These are phyloP conservation scores for Penicillium samsonianum DNA, from an alignment of 495 filamentous ascomycete genomes.

Conservation along the genomic window DNA sequence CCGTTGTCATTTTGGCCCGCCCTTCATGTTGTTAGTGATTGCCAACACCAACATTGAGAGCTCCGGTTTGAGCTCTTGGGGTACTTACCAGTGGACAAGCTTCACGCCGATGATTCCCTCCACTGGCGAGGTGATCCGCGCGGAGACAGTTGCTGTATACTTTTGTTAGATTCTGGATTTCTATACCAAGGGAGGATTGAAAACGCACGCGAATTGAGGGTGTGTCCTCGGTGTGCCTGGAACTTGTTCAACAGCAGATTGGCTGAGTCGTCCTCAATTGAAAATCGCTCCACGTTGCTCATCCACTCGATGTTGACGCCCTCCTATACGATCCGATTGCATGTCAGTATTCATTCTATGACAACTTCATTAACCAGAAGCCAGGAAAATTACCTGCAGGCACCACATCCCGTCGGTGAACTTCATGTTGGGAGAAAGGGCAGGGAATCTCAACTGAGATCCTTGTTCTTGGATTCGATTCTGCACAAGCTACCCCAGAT, in stretches of 20 bases:
- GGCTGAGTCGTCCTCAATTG: slow-evolving; percentile 38
- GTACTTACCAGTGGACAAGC: slow-evolving; percentile 61
- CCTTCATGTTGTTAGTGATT: slow-evolving; percentile 23
- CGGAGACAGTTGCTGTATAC: slow-evolving; percentile 30
- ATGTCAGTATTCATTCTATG: not conserved
- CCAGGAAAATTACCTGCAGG: slow-evolving; percentile 30
- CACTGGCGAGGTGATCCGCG: slow-evolving; percentile 50
- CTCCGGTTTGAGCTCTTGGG: not conserved
- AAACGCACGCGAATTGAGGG: slow-evolving; percentile 55
- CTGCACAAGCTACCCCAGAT: not conserved
- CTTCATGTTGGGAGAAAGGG: slow-evolving; percentile 36
- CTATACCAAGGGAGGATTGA: not conserved
- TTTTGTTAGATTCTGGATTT: not conserved
- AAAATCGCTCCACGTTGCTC: slow-evolving; percentile 48
- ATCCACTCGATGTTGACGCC: slow-evolving; percentile 49
- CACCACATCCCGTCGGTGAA: slow-evolving; percentile 51
- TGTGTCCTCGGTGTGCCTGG: slow-evolving; percentile 54
- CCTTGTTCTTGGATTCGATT: not conserved
- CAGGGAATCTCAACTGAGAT: not conserved
- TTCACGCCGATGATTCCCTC: slow-evolving; percentile 65
- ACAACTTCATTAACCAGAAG: not conserved
- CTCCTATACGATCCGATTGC: slow-evolving; percentile 23
- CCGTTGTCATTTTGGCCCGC: slow-evolving; percentile 50
- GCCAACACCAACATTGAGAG: not conserved
- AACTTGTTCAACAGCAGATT: slow-evolving; percentile 44